Percentiles rank a stretch among this genome's conserved stretches.
Evolutionary conservation across 371 early-diverging fungal genomes (phyloP).

Genomic region (Mortierella polycephala): DNA sequence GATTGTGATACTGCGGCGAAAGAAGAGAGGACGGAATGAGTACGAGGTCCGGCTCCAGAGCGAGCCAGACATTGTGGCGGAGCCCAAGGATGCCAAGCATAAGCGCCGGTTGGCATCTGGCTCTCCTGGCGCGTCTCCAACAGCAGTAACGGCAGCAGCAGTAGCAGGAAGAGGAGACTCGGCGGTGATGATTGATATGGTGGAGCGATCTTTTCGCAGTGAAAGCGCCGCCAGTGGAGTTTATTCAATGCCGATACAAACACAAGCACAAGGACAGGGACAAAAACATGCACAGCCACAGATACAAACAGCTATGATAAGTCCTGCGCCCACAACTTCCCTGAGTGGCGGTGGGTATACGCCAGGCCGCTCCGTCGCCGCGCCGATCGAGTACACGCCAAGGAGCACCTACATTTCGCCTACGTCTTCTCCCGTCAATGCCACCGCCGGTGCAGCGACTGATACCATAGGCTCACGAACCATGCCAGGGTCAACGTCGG

Average conservation of each 20-base stretch:
- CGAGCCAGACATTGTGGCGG: conserved; percentile 1
- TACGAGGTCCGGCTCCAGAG: conserved; percentile 6
- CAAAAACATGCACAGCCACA: neutral
- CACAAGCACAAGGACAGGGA: too few relatives aligned
- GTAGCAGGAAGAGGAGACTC: neutral
- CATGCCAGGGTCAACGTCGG: too few relatives aligned
- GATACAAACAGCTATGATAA: too few relatives aligned
- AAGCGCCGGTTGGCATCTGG: too few relatives aligned
- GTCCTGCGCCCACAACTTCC: too few relatives aligned
- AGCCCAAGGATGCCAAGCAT: neutral
- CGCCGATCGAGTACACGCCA: conserved; percentile 6
- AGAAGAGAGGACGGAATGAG: neutral
- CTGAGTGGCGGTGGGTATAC: too few relatives aligned
- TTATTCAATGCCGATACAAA: too few relatives aligned
- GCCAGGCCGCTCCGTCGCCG: neutral
- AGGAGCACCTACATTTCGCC: conserved; percentile 7
- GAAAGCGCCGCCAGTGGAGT: too few relatives aligned
- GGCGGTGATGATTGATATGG: too few relatives aligned
- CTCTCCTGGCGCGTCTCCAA: too few relatives aligned
- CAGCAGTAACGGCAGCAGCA: conserved; percentile 2
- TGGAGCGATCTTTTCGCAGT: too few relatives aligned
- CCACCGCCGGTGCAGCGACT: neutral
- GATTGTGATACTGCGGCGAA: neutral
- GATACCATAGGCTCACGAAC: neutral
- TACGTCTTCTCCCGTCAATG: conserved; percentile 1